Evolutionary conservation across 768 basidiomycete genomes (phyloP), one percentile per base, ranked within the genome.

Genomic region (Pholiota molesta): DNA sequence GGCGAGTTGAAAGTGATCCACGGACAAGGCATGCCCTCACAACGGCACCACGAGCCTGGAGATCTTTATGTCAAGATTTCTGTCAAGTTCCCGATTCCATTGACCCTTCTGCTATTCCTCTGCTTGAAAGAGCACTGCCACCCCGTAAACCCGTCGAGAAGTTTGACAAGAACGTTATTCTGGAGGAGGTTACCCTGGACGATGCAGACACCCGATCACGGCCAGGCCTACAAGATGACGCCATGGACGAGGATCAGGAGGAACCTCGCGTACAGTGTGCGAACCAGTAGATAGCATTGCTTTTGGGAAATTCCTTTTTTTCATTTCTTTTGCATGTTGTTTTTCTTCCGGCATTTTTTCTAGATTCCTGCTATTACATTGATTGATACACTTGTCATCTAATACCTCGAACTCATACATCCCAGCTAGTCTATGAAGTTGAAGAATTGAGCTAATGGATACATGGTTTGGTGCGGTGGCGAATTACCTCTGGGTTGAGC

Each of bases 21-120:
- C 53, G 93, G 92, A 5, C 96, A 99, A 78, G 97, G 97, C 64
- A 99, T 99, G 97, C 97, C 97, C 13, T 98, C 97, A 55, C 92
- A 92, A 75, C 89, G 97, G 63, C 97, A 99, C 77, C 97, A 99
- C 78, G 95, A 99, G 72, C 86, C 89, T 42, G 97, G 97, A 40
- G 95, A 99, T 76, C 84, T 99, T 62, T 95, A 86, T 73, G 83
- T 99, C 75, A 91, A 89, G 72, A 78, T 99, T 68, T 81, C 82
- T 64, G 92, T 99, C 71, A 86, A 82, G 61, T 99, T 99, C 87
- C 97, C 39, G 92, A 95, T 31, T 71, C 76, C 59, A 85, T 99
- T 74, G 84, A 90, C 62, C 79, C 86, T 33, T 78, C 81, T 33
- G 78, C 80, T 39, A 89, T 95, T 67, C 81, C 84, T 19, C 76